Evolutionary conservation across 2,329 filamentous ascomycete genomes (phyloP).

Genomic region (Leptoxyphium fumago): DNA sequence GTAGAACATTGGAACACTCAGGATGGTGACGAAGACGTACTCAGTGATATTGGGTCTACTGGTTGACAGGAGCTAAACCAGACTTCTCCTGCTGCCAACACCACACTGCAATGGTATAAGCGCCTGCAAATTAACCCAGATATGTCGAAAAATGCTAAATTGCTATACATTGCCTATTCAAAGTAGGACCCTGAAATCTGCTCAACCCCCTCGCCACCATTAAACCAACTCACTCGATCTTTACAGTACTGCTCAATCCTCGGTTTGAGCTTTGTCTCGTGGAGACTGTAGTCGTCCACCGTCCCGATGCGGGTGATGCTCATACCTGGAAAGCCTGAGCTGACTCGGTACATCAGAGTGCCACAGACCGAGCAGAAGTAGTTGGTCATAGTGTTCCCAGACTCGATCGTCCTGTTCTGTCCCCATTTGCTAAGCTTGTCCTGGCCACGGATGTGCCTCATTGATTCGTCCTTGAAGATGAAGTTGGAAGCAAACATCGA

Average conservation of each 20-base stretch:
- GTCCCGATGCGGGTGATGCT: constrained; percentile 43
- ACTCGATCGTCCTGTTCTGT: constrained; percentile 34
- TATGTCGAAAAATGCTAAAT: too few relatives aligned
- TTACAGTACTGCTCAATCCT: constrained; percentile 38
- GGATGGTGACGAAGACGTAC: background rate
- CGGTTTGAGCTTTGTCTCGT: constrained; percentile 43
- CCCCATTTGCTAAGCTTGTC: constrained; percentile 34
- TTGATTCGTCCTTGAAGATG: constrained; percentile 28
- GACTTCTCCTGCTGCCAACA: background rate
- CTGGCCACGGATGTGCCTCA: constrained; percentile 37
- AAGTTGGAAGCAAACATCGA: constrained; percentile 50
- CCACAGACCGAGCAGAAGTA: constrained; percentile 47
- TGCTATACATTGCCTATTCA: background rate
- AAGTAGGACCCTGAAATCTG: constrained; percentile 3
- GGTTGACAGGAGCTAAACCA: background rate
- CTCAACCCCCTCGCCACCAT: constrained; percentile 21
- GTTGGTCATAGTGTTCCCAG: constrained; percentile 42
- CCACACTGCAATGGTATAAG: background rate
- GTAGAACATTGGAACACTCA: background rate
- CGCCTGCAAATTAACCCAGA: background rate
- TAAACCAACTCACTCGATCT: constrained; percentile 37
- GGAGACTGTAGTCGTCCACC: constrained; percentile 45
- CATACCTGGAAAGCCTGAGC: constrained; percentile 28
- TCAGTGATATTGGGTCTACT: too few relatives aligned
- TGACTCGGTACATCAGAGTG: constrained; percentile 43